These are phyloP conservation scores for Farysia itapuensis DNA, from an alignment of 1,284 basidiomycete species.

Conservation along the genomic window DNA sequence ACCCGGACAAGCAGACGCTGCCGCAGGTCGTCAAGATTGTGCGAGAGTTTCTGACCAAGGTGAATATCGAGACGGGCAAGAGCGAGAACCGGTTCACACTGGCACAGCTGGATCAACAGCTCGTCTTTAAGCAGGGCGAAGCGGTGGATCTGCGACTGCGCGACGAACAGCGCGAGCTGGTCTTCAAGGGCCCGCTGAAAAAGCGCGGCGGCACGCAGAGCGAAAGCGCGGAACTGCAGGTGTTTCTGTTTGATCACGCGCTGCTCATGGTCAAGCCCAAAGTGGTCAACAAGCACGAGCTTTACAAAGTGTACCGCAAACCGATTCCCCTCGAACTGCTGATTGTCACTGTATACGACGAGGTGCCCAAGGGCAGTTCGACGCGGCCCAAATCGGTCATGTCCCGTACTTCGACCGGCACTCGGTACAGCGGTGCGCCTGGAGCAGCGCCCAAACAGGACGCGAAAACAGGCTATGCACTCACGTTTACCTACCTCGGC, in stretches of 20 bases:
- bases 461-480: slow-evolving; percentile 82
- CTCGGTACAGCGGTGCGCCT: slow-evolving; percentile 53
- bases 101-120: slow-evolving; percentile 81
- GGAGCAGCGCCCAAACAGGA: slow-evolving; percentile 65
- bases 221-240: slow-evolving; percentile 82
- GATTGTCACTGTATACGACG: slow-evolving; percentile 78
- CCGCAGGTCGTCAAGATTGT: slow-evolving; percentile 79
- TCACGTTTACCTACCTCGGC: slow-evolving; percentile 91
- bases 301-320: slow-evolving; percentile 91
- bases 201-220: slow-evolving; percentile 74
- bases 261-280: slow-evolving; percentile 91
- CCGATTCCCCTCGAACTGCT: slow-evolving; percentile 95
- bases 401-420: slow-evolving; percentile 61
- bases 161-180: slow-evolving; percentile 84
- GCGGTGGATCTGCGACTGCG: slow-evolving; percentile 81
- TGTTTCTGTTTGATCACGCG: slow-evolving; percentile 96
- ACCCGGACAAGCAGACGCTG: slow-evolving; percentile 78
- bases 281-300: slow-evolving; percentile 81
- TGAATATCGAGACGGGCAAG: slow-evolving; percentile 88
- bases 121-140: slow-evolving; percentile 81
- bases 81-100: slow-evolving; percentile 92
- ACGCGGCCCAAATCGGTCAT: slow-evolving; percentile 63
- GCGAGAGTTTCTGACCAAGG: slow-evolving; percentile 79
- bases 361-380: slow-evolving; percentile 61
- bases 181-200: slow-evolving; percentile 91